These are phyloP conservation scores for Aspergillus asperescens DNA, from an alignment of 495 filamentous ascomycete genomes.

Conservation along the genomic window DNA sequence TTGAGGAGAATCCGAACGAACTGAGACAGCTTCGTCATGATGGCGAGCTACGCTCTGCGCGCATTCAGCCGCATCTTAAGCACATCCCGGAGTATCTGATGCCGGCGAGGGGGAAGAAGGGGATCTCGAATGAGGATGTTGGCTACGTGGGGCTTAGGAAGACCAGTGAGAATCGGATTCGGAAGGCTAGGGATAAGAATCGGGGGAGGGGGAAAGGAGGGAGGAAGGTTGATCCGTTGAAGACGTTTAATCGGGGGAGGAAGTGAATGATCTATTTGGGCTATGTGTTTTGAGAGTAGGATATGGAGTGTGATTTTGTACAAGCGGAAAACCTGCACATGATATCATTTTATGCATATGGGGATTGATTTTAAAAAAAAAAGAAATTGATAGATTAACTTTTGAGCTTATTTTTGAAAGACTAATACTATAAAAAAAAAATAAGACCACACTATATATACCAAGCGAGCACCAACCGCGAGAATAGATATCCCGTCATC, in stretches of 20 bases:
- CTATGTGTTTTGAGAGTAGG: not conserved
- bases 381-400: not conserved
- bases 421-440: no score
- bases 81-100: conserved; percentile 95
- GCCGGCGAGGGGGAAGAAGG: conserved; percentile 69
- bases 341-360: conserved; percentile 10
- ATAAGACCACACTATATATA: not conserved
- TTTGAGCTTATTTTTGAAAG: not conserved
- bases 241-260: conserved; percentile 65
- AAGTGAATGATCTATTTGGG: conserved; percentile 18
- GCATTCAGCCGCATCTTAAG: conserved; percentile 83
- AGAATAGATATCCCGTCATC: no score
- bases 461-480: no score
- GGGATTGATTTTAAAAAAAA: not conserved
- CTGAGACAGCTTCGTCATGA: conserved; percentile 85
- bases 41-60: conserved; percentile 70
- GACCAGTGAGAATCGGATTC: conserved; percentile 64
- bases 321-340: conserved; percentile 3
- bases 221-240: conserved; percentile 73
- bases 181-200: conserved; percentile 63
- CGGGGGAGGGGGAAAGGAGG: conserved; percentile 46
- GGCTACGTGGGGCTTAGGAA: conserved; percentile 76
- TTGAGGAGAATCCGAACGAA: conserved; percentile 93
- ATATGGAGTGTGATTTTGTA: not conserved
- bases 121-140: conserved; percentile 53